Evolutionary conservation across 768 basidiomycete genomes (phyloP), one percentile per base, ranked within the genome.

Genomic region (Ramaria rubella): DNA sequence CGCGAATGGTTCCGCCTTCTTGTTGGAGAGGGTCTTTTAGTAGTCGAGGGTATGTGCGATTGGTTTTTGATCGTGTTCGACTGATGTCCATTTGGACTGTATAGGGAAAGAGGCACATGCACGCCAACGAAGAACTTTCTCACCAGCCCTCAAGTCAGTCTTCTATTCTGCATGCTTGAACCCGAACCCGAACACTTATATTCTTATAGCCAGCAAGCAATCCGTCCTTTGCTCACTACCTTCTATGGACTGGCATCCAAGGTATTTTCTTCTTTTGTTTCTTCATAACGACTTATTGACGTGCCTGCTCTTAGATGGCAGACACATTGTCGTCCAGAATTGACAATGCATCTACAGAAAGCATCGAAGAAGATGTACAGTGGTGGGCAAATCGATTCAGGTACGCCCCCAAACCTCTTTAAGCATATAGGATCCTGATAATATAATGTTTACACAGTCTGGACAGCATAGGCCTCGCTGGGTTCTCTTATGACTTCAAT

Each of bases 1-100:
- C 75, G 83, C 58, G 77, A 76, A 15, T 85, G 83, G 83, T 85
- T 85, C 63, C 73, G 74, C 57, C 77, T 77, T 30, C 75, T 81
- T 1, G 71, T 83, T 5, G 83, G 83, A 12, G 75, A 83, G 67
- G 82, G 83, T 21, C 79, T 85, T 55, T 77, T 85, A 23, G 83
- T 81, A 78, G 74, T 82, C 11, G 83, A 85, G 77, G 83, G 83
- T 78, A 51, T 42, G 45, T 7, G 15, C 17, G 5, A 5, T 52
- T 9, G 19, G 23, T 23, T 33, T 49, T 43, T 21, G 5, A n/a
- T 29, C 51, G 23, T 23, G 8, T 31, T 38, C 14, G 30, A 31
- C 11, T n/a, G 9, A 23, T 43, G 52, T 30, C 21, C 33, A 43
- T 17, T 24, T 23, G 4, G 5, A 30, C 17, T 27, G 12, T 26